phyloP scores from a whole-genome alignment of 208 protist genomes.

The Trypanosoma scelopori region DNA sequence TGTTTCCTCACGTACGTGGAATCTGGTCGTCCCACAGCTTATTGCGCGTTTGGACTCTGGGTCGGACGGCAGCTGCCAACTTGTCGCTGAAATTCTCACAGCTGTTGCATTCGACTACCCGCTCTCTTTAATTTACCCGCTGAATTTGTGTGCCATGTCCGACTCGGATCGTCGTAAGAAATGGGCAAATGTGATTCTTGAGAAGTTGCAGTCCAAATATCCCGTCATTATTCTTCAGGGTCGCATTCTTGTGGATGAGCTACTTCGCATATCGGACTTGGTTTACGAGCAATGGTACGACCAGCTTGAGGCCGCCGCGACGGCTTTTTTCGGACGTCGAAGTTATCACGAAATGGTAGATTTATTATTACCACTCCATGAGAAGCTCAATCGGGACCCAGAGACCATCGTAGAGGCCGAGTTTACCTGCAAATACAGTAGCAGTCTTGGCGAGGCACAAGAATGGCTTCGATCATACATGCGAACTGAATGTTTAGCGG shows the following conservation, averaged over 20 bases:
- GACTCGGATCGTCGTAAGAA: slow-evolving; percentile 71
- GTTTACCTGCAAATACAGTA: slow-evolving; percentile 87
- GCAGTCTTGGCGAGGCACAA: slow-evolving; percentile 55
- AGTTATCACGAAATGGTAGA: slow-evolving; percentile 87
- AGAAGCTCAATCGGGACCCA: slow-evolving; percentile 89
- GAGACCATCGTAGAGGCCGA: slow-evolving; percentile 94
- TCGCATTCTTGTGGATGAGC: slow-evolving; percentile 93
- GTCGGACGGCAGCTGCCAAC: slow-evolving; percentile 82
- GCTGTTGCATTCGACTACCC: slow-evolving; percentile 96
- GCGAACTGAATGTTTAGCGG: slow-evolving; percentile 48
- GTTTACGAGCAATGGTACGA: slow-evolving; percentile 95
- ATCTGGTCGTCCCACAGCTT: slow-evolving; percentile 98
- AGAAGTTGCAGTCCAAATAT: slow-evolving; percentile 62
- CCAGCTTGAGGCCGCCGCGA: slow-evolving; percentile 95
- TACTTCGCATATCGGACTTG: slow-evolving; percentile 97
- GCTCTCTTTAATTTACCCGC: slow-evolving; percentile 98
- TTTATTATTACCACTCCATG: slow-evolving; percentile 92
- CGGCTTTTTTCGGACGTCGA: slow-evolving; percentile 93
- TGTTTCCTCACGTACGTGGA: slow-evolving; percentile 96
- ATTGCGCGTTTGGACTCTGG: slow-evolving; percentile 97
- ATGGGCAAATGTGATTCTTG: slow-evolving; percentile 71
- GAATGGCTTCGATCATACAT: slow-evolving; percentile 74
- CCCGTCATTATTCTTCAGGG: slow-evolving; percentile 91
- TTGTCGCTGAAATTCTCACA: slow-evolving; percentile 94
- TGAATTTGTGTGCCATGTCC: slow-evolving; percentile 96